Percentiles rank a stretch among this genome's conserved stretches.
Evolutionary conservation across 805 yeast genomes (phyloP).

Genomic region (Kodamaea kaohsiungensis): DNA sequence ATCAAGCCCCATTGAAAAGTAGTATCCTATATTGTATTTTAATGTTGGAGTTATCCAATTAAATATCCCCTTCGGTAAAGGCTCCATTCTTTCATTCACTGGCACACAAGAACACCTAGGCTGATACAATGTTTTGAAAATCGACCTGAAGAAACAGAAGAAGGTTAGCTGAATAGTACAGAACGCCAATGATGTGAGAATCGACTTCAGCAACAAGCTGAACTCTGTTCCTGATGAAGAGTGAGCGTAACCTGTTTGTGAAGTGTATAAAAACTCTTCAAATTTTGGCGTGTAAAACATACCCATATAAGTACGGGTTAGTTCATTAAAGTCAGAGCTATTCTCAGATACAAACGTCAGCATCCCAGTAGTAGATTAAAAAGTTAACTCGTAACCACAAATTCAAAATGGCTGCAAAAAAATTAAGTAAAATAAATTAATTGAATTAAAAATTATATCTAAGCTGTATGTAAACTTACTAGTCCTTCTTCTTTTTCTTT

Average conservation of each 20-base stretch:
- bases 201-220: slow-evolving; percentile 54
- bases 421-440: not conserved
- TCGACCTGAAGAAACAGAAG: slow-evolving; percentile 38
- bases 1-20: slow-evolving; percentile 63
- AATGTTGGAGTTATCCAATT: slow-evolving; percentile 57
- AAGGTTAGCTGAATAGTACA: slow-evolving; percentile 53
- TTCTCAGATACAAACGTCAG: slow-evolving; percentile 7
- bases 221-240: slow-evolving; percentile 58
- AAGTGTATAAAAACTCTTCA: slow-evolving; percentile 47
- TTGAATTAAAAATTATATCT: not conserved
- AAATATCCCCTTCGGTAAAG: slow-evolving; percentile 44
- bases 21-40: slow-evolving; percentile 41
- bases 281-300: slow-evolving; percentile 30
- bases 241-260: slow-evolving; percentile 62
- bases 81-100: slow-evolving; percentile 35
- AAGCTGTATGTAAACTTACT: not conserved
- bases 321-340: slow-evolving; percentile 23
- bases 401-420: slow-evolving; percentile 3
- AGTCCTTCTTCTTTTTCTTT: slow-evolving; percentile 9
- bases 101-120: slow-evolving; percentile 52
- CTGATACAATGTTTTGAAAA: slow-evolving; percentile 48
- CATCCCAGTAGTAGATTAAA: not conserved
- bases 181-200: slow-evolving; percentile 53
- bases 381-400: not conserved
- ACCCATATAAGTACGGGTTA: slow-evolving; percentile 29